phyloP scores from a whole-genome alignment of 352 stramenopile genomes.

The Phytophthora fragariaefolia region DNA sequence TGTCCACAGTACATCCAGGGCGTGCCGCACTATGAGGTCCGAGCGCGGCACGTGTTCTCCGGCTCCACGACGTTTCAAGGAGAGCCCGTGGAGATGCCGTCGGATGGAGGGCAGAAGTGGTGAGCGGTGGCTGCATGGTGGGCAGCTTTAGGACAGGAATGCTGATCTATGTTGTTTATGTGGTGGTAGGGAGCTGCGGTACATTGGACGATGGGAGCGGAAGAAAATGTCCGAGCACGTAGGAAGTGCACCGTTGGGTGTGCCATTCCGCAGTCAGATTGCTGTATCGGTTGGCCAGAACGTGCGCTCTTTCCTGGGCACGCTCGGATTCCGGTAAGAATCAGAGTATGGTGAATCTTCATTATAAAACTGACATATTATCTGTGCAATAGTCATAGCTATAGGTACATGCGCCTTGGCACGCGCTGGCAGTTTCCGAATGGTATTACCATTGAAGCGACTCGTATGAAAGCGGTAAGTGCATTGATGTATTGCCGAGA shows the following conservation, averaged over 20 bases:
- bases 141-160: background rate
- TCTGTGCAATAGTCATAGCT: slow-evolving; percentile 64
- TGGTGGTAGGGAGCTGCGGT: slow-evolving; percentile 68
- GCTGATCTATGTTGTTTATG: background rate
- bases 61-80: slow-evolving; percentile 84
- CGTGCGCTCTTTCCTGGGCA: slow-evolving; percentile 73
- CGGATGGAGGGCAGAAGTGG: slow-evolving; percentile 85
- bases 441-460: slow-evolving; percentile 85
- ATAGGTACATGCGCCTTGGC: slow-evolving; percentile 84
- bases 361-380: slow-evolving; percentile 7
- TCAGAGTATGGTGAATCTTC: background rate
- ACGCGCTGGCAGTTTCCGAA: slow-evolving; percentile 87
- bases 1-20: slow-evolving; percentile 88
- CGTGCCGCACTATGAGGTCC: slow-evolving; percentile 85
- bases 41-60: slow-evolving; percentile 82
- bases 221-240: slow-evolving; percentile 89
- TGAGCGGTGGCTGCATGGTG: slow-evolving; percentile 17
- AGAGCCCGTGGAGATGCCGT: slow-evolving; percentile 75
- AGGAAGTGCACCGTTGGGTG: slow-evolving; percentile 57
- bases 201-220: slow-evolving; percentile 86
- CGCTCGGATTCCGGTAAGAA: slow-evolving; percentile 78
- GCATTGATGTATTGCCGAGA: background rate
- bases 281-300: slow-evolving; percentile 87
- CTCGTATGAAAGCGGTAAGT: slow-evolving; percentile 85
- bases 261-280: slow-evolving; percentile 85